Base-by-base conservation (phyloP, 192 early-diverging fungal genomes). In the Podila epigama region DNA sequence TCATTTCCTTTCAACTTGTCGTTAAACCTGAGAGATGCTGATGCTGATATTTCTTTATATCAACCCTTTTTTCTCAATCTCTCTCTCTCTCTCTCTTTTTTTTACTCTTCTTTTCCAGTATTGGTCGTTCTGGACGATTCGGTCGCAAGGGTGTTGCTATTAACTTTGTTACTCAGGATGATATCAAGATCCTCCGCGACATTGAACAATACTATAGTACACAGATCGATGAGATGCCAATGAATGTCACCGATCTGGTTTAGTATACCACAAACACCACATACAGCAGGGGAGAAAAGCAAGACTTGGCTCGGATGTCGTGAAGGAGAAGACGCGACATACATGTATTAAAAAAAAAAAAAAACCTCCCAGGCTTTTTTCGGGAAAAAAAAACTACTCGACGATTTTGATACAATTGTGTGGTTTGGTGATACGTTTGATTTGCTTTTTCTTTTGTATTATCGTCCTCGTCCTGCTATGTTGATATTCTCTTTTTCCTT, bases 141-240 rank as follows among this genome's bases (percentile, higher is more conserved):
- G 97, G 97, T 51, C 90, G 97, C 70, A 99, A 98, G 86, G 97
- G 97, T 87, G 96, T 99, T 57, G 96, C 96, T 15, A 97, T 98
- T 80, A 98, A 98, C 83, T 98, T 99, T 92, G 96, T 97, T 36
- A 97, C 91, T n/a, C 87, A 88, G 64, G 96, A 98, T 22, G 97
- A 99, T 73, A 82, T 95, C 60, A 91, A 90, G 72, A 93, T 97
- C 62, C 84, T 98, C 25, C 89, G 96, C 36, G 97, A 99, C 70
- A 98, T 99, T 68, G 97, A 99, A 83, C 94, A 97, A 82, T 99
- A 94, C 85, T 99, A 99, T 81, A 89, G 84, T 69, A 97, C 94
- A n/a, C 94, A 97, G 77, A 96, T 97, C 82, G 94, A 97, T 69
- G 95, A 97, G 81, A 96, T 97, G 95, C 95, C 95, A 27, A 91